These are phyloP conservation scores for Naegleria gruberi DNA, from an alignment of 208 protist genomes.

Conservation along the genomic window DNA sequence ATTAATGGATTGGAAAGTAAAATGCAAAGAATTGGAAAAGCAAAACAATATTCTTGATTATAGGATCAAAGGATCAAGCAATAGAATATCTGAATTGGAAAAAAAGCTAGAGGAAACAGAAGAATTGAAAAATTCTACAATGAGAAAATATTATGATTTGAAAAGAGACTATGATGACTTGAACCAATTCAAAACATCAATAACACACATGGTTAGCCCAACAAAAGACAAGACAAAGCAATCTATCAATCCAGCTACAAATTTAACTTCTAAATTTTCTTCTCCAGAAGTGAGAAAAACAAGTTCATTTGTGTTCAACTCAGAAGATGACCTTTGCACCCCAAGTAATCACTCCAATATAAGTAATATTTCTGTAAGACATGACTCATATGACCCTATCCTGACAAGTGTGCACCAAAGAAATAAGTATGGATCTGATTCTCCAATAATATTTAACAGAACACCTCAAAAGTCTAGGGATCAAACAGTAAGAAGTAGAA, in stretches of 20 bases:
- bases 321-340: too few relatives aligned
- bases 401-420: background rate
- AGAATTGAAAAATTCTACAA: background rate
- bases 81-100: background rate
- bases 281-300: background rate
- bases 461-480: background rate
- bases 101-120: background rate
- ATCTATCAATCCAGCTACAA: background rate
- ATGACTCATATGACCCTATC: background rate
- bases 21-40: background rate
- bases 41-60: background rate
- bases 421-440: background rate
- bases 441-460: background rate
- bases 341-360: background rate
- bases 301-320: background rate
- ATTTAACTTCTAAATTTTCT: background rate
- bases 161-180: background rate
- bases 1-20: background rate
- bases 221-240: background rate
- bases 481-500: background rate
- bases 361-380: background rate
- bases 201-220: background rate
- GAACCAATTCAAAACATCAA: background rate
- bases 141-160: background rate
- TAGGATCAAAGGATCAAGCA: background rate